A percentile compares a stretch with the other conserved stretches of the same genome.
Evolutionary conservation across 2,329 filamentous ascomycete genomes (phyloP).

Genomic region (Aspergillus calidoustus): DNA sequence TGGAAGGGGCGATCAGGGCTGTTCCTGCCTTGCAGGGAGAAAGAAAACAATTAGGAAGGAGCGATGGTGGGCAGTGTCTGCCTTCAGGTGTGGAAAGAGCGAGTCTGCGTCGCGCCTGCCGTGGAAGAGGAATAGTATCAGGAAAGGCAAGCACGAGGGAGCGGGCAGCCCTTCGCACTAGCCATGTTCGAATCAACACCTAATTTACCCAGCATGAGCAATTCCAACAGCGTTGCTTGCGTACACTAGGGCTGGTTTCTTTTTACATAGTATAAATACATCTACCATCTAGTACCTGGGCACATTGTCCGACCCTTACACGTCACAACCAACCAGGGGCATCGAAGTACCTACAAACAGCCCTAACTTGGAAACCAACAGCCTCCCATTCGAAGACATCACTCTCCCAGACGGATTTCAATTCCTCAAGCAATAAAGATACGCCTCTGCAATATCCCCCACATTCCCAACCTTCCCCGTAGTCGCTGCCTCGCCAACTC

Average conservation of each 20-base stretch:
- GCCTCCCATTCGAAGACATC: constrained; percentile 39
- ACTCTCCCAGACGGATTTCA: constrained; percentile 42
- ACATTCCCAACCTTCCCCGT: constrained; percentile 32
- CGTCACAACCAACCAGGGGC: neutral
- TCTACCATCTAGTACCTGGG: no score
- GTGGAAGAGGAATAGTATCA: neutral
- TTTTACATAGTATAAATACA: no score
- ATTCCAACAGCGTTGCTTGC: neutral
- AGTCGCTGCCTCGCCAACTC: constrained; percentile 24
- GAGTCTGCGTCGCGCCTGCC: neutral
- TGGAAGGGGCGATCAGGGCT: neutral
- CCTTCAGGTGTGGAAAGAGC: neutral
- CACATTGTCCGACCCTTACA: neutral
- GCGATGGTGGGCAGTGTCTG: neutral
- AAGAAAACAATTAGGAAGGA: neutral
- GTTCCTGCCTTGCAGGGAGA: neutral
- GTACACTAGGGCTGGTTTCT: no score
- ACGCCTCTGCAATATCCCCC: constrained; percentile 50
- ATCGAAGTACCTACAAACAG: neutral
- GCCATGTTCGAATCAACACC: no score
- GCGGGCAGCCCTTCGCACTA: no score
- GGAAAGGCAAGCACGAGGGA: neutral
- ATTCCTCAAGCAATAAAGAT: constrained; percentile 52
- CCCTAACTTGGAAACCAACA: neutral
- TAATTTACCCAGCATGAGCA: neutral